Conservation (phyloP, 139 green algal species). For the Tetradesmus obliquus region DNA sequence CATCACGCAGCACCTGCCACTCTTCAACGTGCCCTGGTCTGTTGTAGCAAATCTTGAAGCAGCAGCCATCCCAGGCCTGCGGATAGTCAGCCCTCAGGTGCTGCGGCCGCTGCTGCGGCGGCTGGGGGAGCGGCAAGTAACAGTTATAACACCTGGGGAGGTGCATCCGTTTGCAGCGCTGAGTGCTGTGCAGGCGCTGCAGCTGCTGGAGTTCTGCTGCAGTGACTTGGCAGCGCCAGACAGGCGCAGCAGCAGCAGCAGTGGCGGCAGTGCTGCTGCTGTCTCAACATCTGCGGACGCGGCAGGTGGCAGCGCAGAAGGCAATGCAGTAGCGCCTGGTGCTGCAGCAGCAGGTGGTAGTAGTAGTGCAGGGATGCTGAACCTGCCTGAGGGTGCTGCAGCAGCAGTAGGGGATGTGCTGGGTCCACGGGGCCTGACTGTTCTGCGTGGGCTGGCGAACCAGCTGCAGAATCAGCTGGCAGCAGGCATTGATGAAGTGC, state of each 20-base stretch:
- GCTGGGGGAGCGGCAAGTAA: conserved; percentile 12
- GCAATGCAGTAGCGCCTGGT: neutral
- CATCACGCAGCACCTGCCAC: conserved; percentile 63
- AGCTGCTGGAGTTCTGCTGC: conserved; percentile 67
- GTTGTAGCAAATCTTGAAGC: conserved; percentile 66
- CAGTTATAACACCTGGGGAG: too few relatives aligned
- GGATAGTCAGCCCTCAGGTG: conserved; percentile 60
- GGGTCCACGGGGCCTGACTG: neutral
- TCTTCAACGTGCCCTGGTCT: conserved; percentile 67
- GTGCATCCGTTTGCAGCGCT: conserved; percentile 15
- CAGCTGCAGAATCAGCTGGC: conserved; percentile 27
- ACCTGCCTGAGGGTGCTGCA: neutral
- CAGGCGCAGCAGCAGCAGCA: neutral
- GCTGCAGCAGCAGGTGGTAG: neutral
- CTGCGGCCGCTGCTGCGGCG: conserved; percentile 63
- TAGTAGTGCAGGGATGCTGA: neutral
- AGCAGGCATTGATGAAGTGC: conserved; percentile 11
- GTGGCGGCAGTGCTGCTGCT: neutral
- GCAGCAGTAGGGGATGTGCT: conserved; percentile 3
- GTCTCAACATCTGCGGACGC: neutral
- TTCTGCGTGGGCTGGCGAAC: neutral
- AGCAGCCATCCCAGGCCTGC: conserved; percentile 55
- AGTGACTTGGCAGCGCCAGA: conserved; percentile 48
- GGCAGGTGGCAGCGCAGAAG: neutral
- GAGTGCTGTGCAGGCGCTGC: conserved; percentile 52